These are phyloP conservation scores for Solanum hybrid DNA, from an alignment of 305 asterid genomes.

Conservation along the genomic window DNA sequence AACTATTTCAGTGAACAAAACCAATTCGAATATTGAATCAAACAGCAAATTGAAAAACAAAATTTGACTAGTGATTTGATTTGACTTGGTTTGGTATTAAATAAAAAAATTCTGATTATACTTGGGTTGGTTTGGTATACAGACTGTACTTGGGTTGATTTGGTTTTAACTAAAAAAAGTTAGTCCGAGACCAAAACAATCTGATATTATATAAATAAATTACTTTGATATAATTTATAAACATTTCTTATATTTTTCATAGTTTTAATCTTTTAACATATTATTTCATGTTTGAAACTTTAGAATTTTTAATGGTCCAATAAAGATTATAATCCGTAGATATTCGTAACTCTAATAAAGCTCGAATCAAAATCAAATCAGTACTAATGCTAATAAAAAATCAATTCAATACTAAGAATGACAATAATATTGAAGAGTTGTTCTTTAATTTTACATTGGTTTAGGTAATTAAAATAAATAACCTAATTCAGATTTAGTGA, in stretches of 20 bases:
- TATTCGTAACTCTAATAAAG: neutral
- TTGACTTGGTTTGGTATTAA: neutral
- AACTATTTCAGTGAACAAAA: neutral
- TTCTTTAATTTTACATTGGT: neutral
- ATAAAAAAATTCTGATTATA: no score
- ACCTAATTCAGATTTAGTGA: neutral
- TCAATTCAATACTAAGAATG: no score
- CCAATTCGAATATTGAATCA: neutral
- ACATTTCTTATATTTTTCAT: no score
- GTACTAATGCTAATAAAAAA: neutral
- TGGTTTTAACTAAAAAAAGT: no score
- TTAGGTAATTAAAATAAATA: neutral
- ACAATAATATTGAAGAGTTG: neutral
- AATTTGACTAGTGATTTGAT: neutral
- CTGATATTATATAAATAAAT: no score
- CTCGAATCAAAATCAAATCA: neutral
- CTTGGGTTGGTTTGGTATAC: neutral
- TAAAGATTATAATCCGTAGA: neutral
- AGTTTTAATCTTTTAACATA: neutral
- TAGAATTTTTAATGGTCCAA: neutral
- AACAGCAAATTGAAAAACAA: neutral
- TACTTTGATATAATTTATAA: no score
- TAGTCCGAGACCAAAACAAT: neutral
- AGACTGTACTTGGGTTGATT: neutral
- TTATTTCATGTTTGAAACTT: neutral